These are phyloP conservation scores for Chalaropsis ovoidea DNA, from an alignment of 2,329 filamentous ascomycete species.

Conservation along the genomic window DNA sequence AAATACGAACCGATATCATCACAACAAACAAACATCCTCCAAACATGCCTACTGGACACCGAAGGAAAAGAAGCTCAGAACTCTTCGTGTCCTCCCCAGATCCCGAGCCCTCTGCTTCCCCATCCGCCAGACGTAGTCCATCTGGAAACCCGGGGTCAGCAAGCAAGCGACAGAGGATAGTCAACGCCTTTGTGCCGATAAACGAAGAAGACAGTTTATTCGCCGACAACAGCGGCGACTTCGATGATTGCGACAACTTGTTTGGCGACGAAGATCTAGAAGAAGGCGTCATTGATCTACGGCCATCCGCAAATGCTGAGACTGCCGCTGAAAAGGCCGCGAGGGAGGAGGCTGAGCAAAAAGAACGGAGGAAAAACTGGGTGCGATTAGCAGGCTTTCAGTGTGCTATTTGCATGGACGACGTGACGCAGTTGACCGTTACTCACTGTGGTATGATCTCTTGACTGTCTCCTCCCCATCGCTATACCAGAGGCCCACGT, in stretches of 20 bases:
- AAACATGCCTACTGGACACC: conserved; percentile 4
- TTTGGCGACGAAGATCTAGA: conserved; percentile 3
- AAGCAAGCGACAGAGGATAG: conserved; percentile 2
- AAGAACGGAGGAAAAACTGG: conserved; percentile 38
- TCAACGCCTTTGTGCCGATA: background rate
- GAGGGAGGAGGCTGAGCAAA: conserved; percentile 30
- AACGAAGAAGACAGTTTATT: background rate
- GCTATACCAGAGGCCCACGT: background rate
- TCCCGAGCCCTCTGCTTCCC: conserved; percentile 1
- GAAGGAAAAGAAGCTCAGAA: conserved; percentile 14
- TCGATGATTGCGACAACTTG: conserved; percentile 6
- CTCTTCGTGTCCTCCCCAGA: conserved; percentile 7
- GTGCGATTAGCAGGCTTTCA: conserved; percentile 48
- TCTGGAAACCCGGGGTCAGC: background rate
- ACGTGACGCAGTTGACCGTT: conserved; percentile 47
- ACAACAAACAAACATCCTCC: background rate
- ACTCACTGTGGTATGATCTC: conserved; percentile 54
- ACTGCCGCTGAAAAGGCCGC: conserved; percentile 16
- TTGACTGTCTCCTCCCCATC: background rate
- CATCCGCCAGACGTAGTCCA: background rate
- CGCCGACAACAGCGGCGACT: conserved; percentile 5
- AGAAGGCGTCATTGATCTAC: conserved; percentile 6
- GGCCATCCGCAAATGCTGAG: conserved; percentile 11
- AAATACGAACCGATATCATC: background rate
- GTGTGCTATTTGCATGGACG: conserved; percentile 59